Evolutionary conservation across 78 protist genomes (phyloP).

Genomic region (Diacronema lutheri): DNA sequence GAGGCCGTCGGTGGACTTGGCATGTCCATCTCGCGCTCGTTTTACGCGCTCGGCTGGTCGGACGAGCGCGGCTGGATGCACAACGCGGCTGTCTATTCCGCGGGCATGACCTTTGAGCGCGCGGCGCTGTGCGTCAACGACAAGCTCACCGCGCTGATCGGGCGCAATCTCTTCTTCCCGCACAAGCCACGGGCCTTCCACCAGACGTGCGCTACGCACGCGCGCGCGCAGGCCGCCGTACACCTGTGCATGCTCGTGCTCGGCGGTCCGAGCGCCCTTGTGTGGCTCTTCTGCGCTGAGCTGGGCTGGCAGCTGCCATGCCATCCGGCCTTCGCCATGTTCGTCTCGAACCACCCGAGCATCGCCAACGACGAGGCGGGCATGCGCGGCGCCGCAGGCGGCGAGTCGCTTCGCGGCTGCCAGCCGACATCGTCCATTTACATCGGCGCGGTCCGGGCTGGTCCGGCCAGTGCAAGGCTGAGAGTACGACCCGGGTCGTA

Average conservation of each 20-base stretch:
- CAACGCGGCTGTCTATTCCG: not conserved
- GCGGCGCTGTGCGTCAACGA: not conserved
- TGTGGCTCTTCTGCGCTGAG: not conserved
- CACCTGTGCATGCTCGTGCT: not conserved
- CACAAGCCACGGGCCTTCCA: not conserved
- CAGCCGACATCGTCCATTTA: constrained; percentile 1
- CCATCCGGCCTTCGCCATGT: constrained; percentile 5
- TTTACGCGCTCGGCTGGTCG: not conserved
- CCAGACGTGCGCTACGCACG: not conserved
- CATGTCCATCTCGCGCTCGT: not conserved
- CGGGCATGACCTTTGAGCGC: not conserved
- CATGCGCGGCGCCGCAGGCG: not conserved
- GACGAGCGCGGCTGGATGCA: not conserved
- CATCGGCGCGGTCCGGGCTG: too few relatives aligned
- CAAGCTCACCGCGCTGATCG: too few relatives aligned
- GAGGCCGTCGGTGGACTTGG: not conserved
- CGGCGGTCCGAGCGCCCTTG: not conserved
- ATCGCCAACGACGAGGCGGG: too few relatives aligned
- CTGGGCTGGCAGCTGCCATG: not conserved
- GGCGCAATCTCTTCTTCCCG: not conserved
- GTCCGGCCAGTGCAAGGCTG: too few relatives aligned
- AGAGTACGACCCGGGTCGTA: too few relatives aligned
- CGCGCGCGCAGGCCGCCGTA: not conserved
- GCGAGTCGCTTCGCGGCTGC: too few relatives aligned
- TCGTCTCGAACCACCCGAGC: not conserved